Percentiles rank a stretch among this genome's conserved stretches.
These are phyloP conservation scores for Candida insectorum DNA, from an alignment of 805 yeast genomes.

Conservation along the genomic window DNA sequence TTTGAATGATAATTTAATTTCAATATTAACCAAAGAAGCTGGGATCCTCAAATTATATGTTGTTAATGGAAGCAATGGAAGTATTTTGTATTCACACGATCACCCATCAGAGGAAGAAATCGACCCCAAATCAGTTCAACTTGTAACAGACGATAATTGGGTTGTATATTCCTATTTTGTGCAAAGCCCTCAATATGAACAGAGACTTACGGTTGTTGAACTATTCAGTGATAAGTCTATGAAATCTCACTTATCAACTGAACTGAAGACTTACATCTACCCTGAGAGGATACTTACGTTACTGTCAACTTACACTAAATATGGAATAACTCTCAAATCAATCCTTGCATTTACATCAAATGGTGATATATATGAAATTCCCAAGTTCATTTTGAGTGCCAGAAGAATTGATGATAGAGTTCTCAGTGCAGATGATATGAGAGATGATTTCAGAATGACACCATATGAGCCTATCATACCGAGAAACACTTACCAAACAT, in stretches of 20 bases:
- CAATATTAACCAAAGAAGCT: constrained; percentile 39
- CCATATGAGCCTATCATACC: constrained; percentile 66
- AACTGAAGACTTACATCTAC: constrained; percentile 59
- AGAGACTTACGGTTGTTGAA: constrained; percentile 68
- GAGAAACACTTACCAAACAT: constrained; percentile 29
- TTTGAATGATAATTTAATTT: constrained; percentile 64
- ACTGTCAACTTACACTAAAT: constrained; percentile 36
- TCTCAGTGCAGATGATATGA: constrained; percentile 49
- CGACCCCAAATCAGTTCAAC: constrained; percentile 39
- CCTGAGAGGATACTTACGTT: constrained; percentile 58
- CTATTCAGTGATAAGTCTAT: constrained; percentile 56
- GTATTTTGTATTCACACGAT: constrained; percentile 45
- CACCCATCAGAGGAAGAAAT: constrained; percentile 37
- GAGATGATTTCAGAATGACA: constrained; percentile 51
- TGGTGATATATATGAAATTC: constrained; percentile 67
- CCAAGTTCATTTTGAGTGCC: constrained; percentile 65
- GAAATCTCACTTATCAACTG: constrained; percentile 27
- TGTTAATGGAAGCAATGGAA: constrained; percentile 70
- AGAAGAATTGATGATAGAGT: constrained; percentile 60
- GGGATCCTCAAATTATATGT: constrained; percentile 45
- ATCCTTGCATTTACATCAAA: constrained; percentile 54
- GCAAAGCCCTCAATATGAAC: constrained; percentile 44
- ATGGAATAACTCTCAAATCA: constrained; percentile 45
- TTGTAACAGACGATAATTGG: constrained; percentile 82
- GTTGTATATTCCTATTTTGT: constrained; percentile 65